Conservation (phyloP, 768 basidiomycete genomes). For the Kwoniella bestiolae region DNA sequence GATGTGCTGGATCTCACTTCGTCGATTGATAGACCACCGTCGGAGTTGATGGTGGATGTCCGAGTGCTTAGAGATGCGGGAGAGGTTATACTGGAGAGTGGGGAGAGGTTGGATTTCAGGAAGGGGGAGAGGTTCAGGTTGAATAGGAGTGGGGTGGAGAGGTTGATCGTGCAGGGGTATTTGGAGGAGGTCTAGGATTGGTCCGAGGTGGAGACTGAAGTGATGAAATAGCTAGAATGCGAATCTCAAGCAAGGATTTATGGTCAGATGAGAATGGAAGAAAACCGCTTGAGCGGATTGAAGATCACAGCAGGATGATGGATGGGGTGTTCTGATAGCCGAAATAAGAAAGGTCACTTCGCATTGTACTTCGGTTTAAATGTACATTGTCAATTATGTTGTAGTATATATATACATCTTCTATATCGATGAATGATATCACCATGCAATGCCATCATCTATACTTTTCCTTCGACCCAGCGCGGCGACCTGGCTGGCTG, state of each 20-base stretch:
- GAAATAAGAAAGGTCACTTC: too few relatives aligned
- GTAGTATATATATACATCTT: background rate
- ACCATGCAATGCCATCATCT: too few relatives aligned
- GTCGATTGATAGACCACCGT: slow-evolving; percentile 76
- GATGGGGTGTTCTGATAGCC: too few relatives aligned
- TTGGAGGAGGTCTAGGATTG: slow-evolving; percentile 72
- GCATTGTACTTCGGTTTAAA: too few relatives aligned
- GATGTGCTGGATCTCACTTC: slow-evolving; percentile 81
- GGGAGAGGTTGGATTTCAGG: slow-evolving; percentile 76
- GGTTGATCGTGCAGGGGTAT: slow-evolving; percentile 90
- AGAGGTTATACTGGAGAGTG: slow-evolving; percentile 86
- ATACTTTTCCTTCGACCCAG: too few relatives aligned
- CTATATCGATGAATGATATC: too few relatives aligned
- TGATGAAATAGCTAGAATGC: background rate
- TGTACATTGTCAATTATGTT: background rate
- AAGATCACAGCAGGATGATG: too few relatives aligned
- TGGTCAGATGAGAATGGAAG: too few relatives aligned
- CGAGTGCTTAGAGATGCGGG: slow-evolving; percentile 87
- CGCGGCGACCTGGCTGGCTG: too few relatives aligned
- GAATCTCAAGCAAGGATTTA: background rate
- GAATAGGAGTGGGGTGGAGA: slow-evolving; percentile 84
- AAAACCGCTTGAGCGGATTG: too few relatives aligned
- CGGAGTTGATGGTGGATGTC: slow-evolving; percentile 85
- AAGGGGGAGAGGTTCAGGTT: slow-evolving; percentile 90
- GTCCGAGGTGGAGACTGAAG: background rate